Percentiles rank a stretch among this genome's conserved stretches.
phyloP scores from a whole-genome alignment of 257 asterid genomes.

The Cinchona pubescens region DNA sequence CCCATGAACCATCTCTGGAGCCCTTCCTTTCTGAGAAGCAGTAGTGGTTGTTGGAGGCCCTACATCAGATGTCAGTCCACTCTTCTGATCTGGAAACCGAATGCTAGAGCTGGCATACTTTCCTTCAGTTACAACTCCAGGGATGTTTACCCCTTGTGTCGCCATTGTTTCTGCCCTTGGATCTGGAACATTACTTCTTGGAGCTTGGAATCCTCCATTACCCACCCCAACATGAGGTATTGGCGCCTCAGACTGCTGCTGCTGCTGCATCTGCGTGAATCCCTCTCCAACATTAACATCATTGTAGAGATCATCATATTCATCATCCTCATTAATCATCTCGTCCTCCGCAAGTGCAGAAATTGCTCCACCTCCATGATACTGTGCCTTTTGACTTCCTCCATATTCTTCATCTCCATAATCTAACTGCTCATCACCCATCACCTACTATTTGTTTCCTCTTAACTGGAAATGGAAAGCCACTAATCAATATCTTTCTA shows the following conservation, averaged over 20 bases:
- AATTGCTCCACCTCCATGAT: slow-evolving; percentile 67
- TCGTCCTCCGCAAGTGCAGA: slow-evolving; percentile 86
- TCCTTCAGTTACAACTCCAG: slow-evolving; percentile 45
- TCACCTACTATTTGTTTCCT: slow-evolving; percentile 24
- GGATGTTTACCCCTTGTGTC: slow-evolving; percentile 38
- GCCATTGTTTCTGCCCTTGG: slow-evolving; percentile 37
- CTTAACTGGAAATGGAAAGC: slow-evolving; percentile 25
- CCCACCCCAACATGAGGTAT: slow-evolving; percentile 40
- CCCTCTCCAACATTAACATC: slow-evolving; percentile 59
- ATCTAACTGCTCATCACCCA: slow-evolving; percentile 60
- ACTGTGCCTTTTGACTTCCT: slow-evolving; percentile 60
- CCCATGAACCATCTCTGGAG: slow-evolving; percentile 32
- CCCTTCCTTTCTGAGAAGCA: slow-evolving; percentile 22
- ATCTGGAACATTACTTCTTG: slow-evolving; percentile 40
- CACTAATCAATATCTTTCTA: slow-evolving; percentile 1
- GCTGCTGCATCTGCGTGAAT: slow-evolving; percentile 43
- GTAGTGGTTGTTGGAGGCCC: slow-evolving; percentile 32
- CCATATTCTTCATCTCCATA: slow-evolving; percentile 66
- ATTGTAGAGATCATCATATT: slow-evolving; percentile 53
- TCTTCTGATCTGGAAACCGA: slow-evolving; percentile 54
- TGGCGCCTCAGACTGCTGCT: slow-evolving; percentile 47
- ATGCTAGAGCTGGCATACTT: slow-evolving; percentile 30
- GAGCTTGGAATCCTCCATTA: slow-evolving; percentile 47
- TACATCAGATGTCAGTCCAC: slow-evolving; percentile 32
- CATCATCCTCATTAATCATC: slow-evolving; percentile 56